These are phyloP conservation scores for Xylariaceae sp. DNA, from an alignment of 2,329 filamentous ascomycete genomes.

Conservation along the genomic window DNA sequence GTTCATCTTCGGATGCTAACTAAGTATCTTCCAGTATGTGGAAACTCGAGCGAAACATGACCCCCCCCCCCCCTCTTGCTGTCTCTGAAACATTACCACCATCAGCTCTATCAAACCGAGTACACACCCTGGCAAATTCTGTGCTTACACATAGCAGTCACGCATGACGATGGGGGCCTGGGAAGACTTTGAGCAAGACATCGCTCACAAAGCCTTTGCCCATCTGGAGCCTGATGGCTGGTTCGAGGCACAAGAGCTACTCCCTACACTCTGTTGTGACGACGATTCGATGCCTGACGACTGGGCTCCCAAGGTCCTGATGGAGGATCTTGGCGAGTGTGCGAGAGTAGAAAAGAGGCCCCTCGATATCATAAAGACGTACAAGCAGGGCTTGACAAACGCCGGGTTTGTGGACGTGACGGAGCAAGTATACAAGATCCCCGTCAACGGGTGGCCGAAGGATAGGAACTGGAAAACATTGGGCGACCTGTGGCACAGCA, in stretches of 20 bases:
- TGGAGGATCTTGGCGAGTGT: conserved; percentile 32
- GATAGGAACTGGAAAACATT: conserved; percentile 34
- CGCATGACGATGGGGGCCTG: conserved; percentile 43
- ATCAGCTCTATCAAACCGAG: no score
- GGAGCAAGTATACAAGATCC: conserved; percentile 45
- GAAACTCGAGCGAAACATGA: no score
- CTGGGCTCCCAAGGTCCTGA: conserved; percentile 32
- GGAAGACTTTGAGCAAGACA: conserved; percentile 37
- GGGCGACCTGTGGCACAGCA: conserved; percentile 38
- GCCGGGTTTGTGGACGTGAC: conserved; percentile 50
- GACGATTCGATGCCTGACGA: conserved; percentile 35
- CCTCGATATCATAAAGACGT: conserved; percentile 25
- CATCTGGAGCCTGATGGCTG: conserved; percentile 44
- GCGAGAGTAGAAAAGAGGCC: conserved; percentile 30
- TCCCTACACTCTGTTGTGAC: conserved; percentile 32
- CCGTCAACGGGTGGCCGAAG: conserved; percentile 47
- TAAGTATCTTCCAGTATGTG: no score
- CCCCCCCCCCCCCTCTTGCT: no score
- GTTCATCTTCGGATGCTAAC: no score
- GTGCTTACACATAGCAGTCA: no score
- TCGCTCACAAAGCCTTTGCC: conserved; percentile 45
- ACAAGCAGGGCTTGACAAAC: conserved; percentile 32
- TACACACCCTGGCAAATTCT: no score
- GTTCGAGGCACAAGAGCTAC: conserved; percentile 46
- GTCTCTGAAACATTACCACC: no score